Conservation (phyloP, 129 eudicot species). For the Centella asiatica region DNA sequence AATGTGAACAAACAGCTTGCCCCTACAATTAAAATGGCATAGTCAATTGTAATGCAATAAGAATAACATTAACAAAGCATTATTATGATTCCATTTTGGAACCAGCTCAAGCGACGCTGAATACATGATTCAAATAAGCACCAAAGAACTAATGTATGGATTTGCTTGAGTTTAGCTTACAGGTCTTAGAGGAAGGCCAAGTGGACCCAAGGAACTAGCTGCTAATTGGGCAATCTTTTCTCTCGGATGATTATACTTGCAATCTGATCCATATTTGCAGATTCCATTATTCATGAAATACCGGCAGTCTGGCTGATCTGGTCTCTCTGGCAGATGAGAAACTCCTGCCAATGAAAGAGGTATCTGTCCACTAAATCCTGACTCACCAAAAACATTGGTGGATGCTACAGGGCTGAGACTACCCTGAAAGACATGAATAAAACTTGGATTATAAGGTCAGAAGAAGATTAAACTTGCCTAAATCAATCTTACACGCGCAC, state of each 20-base stretch:
- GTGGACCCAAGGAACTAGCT: slow-evolving; percentile 54
- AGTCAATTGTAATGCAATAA: neutral
- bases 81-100: too few species aligned
- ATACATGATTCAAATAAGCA: neutral
- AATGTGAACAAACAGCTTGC: slow-evolving; percentile 53
- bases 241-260: slow-evolving; percentile 87
- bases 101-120: too few species aligned
- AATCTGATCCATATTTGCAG: slow-evolving; percentile 83
- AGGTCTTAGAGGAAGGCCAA: slow-evolving; percentile 83
- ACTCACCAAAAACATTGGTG: slow-evolving; percentile 25
- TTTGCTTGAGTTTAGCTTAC: slow-evolving; percentile 34
- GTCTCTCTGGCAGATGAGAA: slow-evolving; percentile 75
- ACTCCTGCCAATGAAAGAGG: slow-evolving; percentile 21
- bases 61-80: too few species aligned
- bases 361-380: slow-evolving; percentile 28
- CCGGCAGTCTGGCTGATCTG: slow-evolving; percentile 86
- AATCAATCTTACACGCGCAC: neutral
- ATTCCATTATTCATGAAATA: slow-evolving; percentile 69
- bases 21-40: slow-evolving; percentile 45
- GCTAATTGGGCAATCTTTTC: slow-evolving; percentile 51
- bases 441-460: neutral
- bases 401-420: slow-evolving; percentile 41
- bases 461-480: neutral
- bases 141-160: neutral
- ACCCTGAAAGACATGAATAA: slow-evolving; percentile 25